These are phyloP conservation scores for Xylaria sp. DNA, from an alignment of 2,329 filamentous ascomycete species.

Conservation along the genomic window DNA sequence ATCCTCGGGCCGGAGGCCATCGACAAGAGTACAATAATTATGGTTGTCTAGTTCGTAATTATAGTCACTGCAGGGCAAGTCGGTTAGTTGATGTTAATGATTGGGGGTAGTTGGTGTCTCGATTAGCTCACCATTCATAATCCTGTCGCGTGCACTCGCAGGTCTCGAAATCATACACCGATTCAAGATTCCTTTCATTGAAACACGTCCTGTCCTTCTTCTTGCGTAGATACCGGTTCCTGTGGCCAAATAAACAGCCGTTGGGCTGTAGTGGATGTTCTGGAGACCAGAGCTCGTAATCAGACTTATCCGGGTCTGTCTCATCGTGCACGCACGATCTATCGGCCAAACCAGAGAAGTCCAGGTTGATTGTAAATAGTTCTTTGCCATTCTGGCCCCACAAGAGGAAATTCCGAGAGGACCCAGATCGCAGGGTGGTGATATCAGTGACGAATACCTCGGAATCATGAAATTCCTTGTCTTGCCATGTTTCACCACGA, in stretches of 20 bases:
- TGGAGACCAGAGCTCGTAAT: constrained; percentile 91
- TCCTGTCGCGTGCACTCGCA: constrained; percentile 87
- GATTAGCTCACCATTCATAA: constrained; percentile 83
- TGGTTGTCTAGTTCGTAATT: constrained; percentile 87
- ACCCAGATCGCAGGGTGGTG: constrained; percentile 88
- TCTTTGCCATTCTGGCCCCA: constrained; percentile 77
- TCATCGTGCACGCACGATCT: constrained; percentile 77
- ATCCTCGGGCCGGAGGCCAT: constrained; percentile 72
- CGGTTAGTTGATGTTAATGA: constrained; percentile 44
- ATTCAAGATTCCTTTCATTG: constrained; percentile 78
- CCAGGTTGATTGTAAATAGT: constrained; percentile 82
- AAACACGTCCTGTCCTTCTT: constrained; percentile 81
- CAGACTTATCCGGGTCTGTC: constrained; percentile 62
- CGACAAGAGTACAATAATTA: constrained; percentile 80
- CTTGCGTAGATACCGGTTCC: constrained; percentile 91
- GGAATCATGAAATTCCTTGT: constrained; percentile 77
- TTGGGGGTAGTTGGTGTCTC: constrained; percentile 18
- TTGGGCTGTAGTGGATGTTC: constrained; percentile 81
- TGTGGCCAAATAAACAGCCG: constrained; percentile 92
- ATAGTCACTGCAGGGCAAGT: constrained; percentile 73
- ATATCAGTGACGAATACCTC: constrained; percentile 82
- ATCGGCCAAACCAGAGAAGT: constrained; percentile 85
- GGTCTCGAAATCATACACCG: constrained; percentile 78
- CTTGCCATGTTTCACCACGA: constrained; percentile 81
- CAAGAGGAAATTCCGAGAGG: constrained; percentile 88